Evolutionary conservation across 345 rosid species (phyloP).

Genomic region (Kernera saxatilis): DNA sequence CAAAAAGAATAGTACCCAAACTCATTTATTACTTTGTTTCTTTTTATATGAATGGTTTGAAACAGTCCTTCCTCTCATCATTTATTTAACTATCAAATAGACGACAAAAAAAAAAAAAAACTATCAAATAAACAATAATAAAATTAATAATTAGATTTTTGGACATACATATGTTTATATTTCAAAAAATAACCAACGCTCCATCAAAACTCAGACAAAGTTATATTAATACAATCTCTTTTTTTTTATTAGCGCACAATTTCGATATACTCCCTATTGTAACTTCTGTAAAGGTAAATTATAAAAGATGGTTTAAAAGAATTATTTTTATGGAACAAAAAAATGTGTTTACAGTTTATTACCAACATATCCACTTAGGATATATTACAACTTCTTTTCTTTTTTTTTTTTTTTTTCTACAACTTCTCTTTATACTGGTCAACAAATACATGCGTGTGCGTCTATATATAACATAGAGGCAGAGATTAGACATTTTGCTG

Average conservation of each 20-base stretch:
- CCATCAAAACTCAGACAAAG: background rate
- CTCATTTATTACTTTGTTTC: background rate
- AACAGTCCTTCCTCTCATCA: background rate
- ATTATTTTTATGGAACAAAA: background rate
- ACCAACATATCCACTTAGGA: background rate
- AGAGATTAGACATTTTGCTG: constrained; percentile 15
- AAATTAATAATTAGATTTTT: too few relatives aligned
- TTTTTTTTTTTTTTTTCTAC: too few relatives aligned
- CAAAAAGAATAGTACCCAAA: background rate
- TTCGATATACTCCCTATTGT: background rate
- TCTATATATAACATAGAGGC: constrained; percentile 15
- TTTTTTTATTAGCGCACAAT: too few relatives aligned
- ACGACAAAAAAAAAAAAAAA: too few relatives aligned
- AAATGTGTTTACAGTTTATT: background rate
- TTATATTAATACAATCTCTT: background rate
- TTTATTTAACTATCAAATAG: too few relatives aligned
- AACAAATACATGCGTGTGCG: constrained; percentile 27
- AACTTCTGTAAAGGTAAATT: background rate
- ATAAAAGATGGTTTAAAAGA: background rate
- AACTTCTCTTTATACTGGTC: constrained; percentile 9
- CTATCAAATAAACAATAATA: too few relatives aligned
- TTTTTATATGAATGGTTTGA: background rate
- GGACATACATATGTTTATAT: background rate
- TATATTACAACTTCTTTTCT: background rate
- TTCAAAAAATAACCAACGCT: background rate